Percentiles rank a stretch among this genome's conserved stretches.
phyloP scores from a whole-genome alignment of 768 basidiomycete genomes.

The Lentinus tigrinus region DNA sequence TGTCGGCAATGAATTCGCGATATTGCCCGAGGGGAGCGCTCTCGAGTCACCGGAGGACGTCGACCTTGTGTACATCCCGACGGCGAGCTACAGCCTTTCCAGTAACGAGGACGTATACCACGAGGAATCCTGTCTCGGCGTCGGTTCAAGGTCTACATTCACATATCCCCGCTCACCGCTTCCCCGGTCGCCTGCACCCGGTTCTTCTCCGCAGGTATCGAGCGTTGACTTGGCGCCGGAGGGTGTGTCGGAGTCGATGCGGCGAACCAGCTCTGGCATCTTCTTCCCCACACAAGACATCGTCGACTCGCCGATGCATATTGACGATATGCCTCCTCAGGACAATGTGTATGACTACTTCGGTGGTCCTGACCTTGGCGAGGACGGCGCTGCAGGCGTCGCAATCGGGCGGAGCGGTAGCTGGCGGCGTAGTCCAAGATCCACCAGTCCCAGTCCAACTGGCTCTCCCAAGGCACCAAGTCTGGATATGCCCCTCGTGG shows the following conservation, averaged over 20 bases:
- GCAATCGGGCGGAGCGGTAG: constrained; percentile 24
- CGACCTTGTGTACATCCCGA: constrained; percentile 71
- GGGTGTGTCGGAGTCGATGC: constrained; percentile 7
- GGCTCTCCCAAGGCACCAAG: constrained; percentile 2
- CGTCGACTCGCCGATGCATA: constrained; percentile 21
- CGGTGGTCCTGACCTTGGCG: constrained; percentile 54
- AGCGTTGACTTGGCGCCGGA: constrained; percentile 21
- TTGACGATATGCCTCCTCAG: constrained; percentile 35
- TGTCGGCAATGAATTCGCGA: constrained; percentile 38
- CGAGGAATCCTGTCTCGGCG: constrained; percentile 37
- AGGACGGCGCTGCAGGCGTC: constrained; percentile 35
- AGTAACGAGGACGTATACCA: constrained; percentile 34
- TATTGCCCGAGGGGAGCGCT: constrained; percentile 28
- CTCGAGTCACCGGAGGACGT: constrained; percentile 35
- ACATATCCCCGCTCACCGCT: constrained; percentile 16
- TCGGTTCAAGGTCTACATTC: constrained; percentile 28
- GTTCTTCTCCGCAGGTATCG: constrained; percentile 19
- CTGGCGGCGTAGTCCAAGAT: not conserved
- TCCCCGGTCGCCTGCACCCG: constrained; percentile 6
- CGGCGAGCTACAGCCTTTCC: constrained; percentile 27
- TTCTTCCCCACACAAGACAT: constrained; percentile 16
- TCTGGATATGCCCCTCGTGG: constrained; percentile 28
- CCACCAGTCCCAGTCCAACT: constrained; percentile 4
- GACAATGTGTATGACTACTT: constrained; percentile 63
- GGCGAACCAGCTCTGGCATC: constrained; percentile 20